These are phyloP conservation scores for Gnomoniopsis sp. DNA, from an alignment of 2,329 filamentous ascomycete species.

Conservation along the genomic window DNA sequence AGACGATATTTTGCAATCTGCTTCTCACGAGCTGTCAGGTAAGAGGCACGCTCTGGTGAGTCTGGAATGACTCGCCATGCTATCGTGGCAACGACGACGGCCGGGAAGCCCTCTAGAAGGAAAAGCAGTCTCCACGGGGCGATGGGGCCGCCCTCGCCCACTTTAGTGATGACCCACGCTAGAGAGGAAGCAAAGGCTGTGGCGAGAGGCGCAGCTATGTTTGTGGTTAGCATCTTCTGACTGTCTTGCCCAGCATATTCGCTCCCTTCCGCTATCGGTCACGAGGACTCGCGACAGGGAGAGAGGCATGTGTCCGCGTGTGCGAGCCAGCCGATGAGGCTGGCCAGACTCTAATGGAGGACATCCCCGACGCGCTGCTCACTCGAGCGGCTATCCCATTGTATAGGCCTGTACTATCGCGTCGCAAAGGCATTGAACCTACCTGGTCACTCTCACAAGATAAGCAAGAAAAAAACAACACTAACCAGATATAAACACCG, in stretches of 20 bases:
- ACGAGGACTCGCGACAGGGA: too few species aligned
- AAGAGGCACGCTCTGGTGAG: constrained; percentile 62
- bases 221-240: background rate
- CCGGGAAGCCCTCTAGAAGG: constrained; percentile 80
- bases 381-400: too few species aligned
- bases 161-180: constrained; percentile 72
- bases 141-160: constrained; percentile 64
- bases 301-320: too few species aligned
- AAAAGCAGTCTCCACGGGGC: constrained; percentile 85
- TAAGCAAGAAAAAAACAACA: constrained; percentile 9
- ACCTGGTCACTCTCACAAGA: background rate
- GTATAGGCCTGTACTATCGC: too few species aligned
- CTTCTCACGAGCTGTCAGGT: constrained; percentile 60
- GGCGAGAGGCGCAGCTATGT: constrained; percentile 71
- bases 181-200: constrained; percentile 78
- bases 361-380: too few species aligned
- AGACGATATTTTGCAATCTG: constrained; percentile 70
- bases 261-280: too few species aligned
- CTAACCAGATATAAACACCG: constrained; percentile 75
- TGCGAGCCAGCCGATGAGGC: too few species aligned
- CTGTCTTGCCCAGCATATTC: background rate
- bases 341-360: too few species aligned
- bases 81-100: constrained; percentile 68
- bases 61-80: constrained; percentile 78
- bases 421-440: background rate